Base-by-base conservation (phyloP, 2,329 filamentous ascomycete species). In the Annulohypoxylon truncatum region DNA sequence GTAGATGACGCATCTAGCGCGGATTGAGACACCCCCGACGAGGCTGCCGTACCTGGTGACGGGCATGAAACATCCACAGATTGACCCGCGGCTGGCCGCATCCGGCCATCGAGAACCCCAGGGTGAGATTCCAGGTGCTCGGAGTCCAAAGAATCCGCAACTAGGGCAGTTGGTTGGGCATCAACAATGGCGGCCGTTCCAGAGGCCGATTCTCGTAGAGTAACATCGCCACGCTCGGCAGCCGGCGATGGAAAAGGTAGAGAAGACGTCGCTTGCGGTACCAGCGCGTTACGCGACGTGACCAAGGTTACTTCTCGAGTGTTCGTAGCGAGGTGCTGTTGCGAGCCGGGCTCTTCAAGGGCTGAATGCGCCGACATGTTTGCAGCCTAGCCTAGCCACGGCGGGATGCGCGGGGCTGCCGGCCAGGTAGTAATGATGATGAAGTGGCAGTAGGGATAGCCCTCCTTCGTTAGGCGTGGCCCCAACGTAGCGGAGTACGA, bases 241-340 rank as follows among this genome's bases (percentile, higher is more conserved):
- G 57, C 55, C 65, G 66, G 62, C 59, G 65, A 68, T 55, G 68
- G 71, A 47, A 66, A 35, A 67, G 54, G 61, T 51, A 63, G 48
- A 57, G 67, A 61, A 60, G 46, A 64, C 50, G 46, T 62, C 52
- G 47, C 31, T 50, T 63, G 66, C 62, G 65, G 62, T 51, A 69
- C 60, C 66, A 69, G 66, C 40, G 60, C 58, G 56, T 60, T 52
- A 67, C 63, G 64, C 53, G 67, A 67, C 56, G 61, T 69, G 58
- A 63, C 60, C 66, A 76, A 73, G 58, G 73, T 72, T 68, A 77
- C 72, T 70, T 75, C 73, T 71, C 72, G 74, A 75, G 75, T 74
- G 76, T 77, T 73, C 70, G 71, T 71, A 73, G 76, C 74, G 74
- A 76, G 73, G 64, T 74, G 72, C 53, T 74, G 64, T 62, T 72